Base-by-base conservation (phyloP, 2,329 filamentous ascomycete species). In the Penicillium sclerotigenum region DNA sequence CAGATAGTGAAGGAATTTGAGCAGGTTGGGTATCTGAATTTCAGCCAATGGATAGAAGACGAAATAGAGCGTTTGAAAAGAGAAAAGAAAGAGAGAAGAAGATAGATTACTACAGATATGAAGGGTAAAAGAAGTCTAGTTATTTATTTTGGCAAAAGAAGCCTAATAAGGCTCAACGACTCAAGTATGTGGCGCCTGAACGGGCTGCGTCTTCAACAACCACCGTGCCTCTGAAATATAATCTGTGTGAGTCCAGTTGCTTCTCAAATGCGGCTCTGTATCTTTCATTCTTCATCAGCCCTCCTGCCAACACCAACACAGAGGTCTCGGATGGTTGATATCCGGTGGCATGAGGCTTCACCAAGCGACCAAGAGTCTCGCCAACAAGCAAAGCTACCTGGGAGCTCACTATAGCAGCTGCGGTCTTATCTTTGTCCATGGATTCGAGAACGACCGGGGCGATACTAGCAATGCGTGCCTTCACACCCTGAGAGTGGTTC, bases 281-380 rank as follows among this genome's bases (percentile, higher is more conserved):
- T 4, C 13, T n/a, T 1, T 34, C 41, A 36, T 66, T 59, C 20
- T 54, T 68, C 49, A 64, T 56, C 20, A 68, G 18, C 1, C 65
- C 64, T 10, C 65, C 67, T 0, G 64, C 59, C 9, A 68, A 48
- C 7, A 67, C 42, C 22, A 66, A 38, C 9, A 62, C 58, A 3
- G 59, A 60, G 4, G 50, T 26, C 6, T 61, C 47, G 0, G 42
- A 8, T n/a, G 51, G 7, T 3, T 55, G 33, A 29, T 62, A 60
- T 6, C 53, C 56, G 2, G 28, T 37, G 18, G 54, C 62, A 26
- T 47, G 20, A 11, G 59, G 36, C 26, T 67, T 41, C 1, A 54
- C 24, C 40, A 68, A 45, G 24, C 59, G 56, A 18, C 34, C 51
- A 5, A 68, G 45, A 4, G 59, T 60, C 2, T 57, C 59, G 9